These are phyloP conservation scores for Alternaria gaisen DNA, from an alignment of 2,329 filamentous ascomycete genomes.

Conservation along the genomic window DNA sequence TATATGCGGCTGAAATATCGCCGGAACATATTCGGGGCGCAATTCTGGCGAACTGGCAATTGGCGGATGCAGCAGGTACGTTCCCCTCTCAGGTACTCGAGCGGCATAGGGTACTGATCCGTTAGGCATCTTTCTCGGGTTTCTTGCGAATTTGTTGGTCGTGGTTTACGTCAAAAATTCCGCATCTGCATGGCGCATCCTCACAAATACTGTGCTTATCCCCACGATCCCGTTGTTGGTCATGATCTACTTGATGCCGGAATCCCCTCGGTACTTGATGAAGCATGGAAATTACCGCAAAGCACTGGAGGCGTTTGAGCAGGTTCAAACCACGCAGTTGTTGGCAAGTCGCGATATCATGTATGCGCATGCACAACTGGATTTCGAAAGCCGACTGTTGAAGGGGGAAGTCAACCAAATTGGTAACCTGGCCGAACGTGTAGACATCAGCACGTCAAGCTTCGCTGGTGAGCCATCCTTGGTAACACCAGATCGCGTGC, in stretches of 20 bases:
- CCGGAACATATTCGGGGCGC: constrained; percentile 34
- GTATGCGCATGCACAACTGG: constrained; percentile 35
- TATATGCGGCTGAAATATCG: constrained; percentile 32
- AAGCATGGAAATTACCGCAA: constrained; percentile 32
- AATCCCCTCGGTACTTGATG: constrained; percentile 31
- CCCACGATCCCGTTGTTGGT: constrained; percentile 30
- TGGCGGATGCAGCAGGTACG: constrained; percentile 31
- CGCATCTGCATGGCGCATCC: constrained; percentile 24
- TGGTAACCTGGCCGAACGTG: constrained; percentile 20
- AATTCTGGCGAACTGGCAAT: constrained; percentile 34
- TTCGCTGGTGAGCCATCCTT: neutral
- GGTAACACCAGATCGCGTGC: neutral
- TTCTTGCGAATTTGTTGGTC: constrained; percentile 26
- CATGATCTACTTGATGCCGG: constrained; percentile 35
- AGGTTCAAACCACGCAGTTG: constrained; percentile 28
- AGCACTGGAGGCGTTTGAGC: constrained; percentile 28
- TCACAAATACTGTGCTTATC: constrained; percentile 31
- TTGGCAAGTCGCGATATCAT: constrained; percentile 34
- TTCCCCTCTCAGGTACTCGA: neutral
- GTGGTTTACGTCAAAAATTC: constrained; percentile 19
- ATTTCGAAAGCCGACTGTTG: constrained; percentile 32
- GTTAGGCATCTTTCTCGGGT: constrained; percentile 30
- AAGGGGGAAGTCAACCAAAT: constrained; percentile 19
- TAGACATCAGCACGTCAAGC: constrained; percentile 12
- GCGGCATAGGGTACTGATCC: neutral